Evolutionary conservation across 2,329 filamentous ascomycete species (phyloP).

Genomic region (Claviceps sp.): DNA sequence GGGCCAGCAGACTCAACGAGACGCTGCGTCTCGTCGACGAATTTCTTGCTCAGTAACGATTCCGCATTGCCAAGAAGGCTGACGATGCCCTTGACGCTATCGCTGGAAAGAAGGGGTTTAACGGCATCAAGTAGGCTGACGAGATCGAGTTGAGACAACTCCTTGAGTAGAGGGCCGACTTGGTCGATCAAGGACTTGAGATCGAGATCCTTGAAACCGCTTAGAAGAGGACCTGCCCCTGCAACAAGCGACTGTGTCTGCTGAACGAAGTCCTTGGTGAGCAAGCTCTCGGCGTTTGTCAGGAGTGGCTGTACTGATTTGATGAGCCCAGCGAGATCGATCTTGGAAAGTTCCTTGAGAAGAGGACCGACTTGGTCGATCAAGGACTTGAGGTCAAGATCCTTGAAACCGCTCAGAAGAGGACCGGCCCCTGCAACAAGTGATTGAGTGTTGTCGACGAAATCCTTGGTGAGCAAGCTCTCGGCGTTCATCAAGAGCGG

Average conservation of each 20-base stretch:
- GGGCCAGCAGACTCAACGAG: slow-evolving; percentile 18
- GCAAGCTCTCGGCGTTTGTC: slow-evolving; percentile 16
- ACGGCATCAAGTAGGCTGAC: slow-evolving; percentile 16
- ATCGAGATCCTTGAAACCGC: slow-evolving; percentile 18
- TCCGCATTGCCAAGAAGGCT: slow-evolving; percentile 21
- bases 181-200: slow-evolving; percentile 9
- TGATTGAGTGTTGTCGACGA: slow-evolving; percentile 18
- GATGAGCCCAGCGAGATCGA: slow-evolving; percentile 3
- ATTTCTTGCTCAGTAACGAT: slow-evolving; percentile 17
- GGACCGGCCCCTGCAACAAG: slow-evolving; percentile 15
- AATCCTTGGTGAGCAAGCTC: slow-evolving; percentile 16
- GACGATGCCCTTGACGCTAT: slow-evolving; percentile 19
- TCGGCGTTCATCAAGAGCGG: too few relatives aligned
- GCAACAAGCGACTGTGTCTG: slow-evolving; percentile 15
- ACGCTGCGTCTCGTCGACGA: slow-evolving; percentile 18
- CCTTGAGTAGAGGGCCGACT: slow-evolving; percentile 17
- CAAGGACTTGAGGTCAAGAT: slow-evolving; percentile 12
- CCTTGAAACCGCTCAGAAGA: slow-evolving; percentile 21
- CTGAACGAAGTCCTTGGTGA: slow-evolving; percentile 19
- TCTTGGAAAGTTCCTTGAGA: slow-evolving; percentile 9
- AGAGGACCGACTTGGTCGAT: slow-evolving; percentile 15
- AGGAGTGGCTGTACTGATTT: slow-evolving; percentile 9
- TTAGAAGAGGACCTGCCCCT: slow-evolving; percentile 19
- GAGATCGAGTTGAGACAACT: slow-evolving; percentile 12
- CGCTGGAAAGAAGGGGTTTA: slow-evolving; percentile 18